Conservation (phyloP, 192 early-diverging fungal genomes). For the Podila minutissima region DNA sequence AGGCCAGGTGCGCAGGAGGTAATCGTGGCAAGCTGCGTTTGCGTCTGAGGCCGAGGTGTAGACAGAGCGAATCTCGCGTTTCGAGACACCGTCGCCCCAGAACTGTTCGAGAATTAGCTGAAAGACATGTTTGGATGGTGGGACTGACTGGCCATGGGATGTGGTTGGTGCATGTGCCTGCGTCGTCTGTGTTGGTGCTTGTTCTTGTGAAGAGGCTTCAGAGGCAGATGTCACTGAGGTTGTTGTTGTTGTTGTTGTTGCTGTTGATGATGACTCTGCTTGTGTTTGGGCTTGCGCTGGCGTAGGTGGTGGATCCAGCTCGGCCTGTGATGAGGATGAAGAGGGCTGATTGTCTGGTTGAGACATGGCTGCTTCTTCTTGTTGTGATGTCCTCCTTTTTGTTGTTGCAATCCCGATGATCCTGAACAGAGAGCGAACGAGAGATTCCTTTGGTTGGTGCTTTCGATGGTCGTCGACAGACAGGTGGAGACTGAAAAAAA, state of each 20-base stretch:
- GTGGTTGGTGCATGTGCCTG: background rate
- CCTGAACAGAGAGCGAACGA: too few species aligned
- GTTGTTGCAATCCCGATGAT: too few species aligned
- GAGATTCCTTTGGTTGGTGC: too few species aligned
- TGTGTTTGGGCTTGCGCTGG: background rate
- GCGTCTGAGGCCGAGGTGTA: constrained; percentile 38
- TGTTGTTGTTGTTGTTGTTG: too few species aligned
- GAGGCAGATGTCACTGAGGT: background rate
- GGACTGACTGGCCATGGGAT: constrained; percentile 6
- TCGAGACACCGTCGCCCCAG: constrained; percentile 51
- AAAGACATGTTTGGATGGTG: constrained; percentile 41
- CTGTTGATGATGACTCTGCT: too few species aligned
- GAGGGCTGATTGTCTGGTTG: too few species aligned
- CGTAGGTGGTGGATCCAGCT: too few species aligned
- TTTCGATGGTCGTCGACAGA: too few species aligned
- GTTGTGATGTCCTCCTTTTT: too few species aligned
- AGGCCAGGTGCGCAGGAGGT: constrained; percentile 45
- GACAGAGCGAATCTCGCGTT: constrained; percentile 51
- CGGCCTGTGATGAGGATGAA: too few species aligned
- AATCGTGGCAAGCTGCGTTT: constrained; percentile 41
- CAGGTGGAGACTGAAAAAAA: too few species aligned
- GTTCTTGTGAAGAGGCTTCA: background rate
- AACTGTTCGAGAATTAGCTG: constrained; percentile 51
- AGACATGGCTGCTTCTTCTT: too few species aligned
- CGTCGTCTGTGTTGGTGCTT: background rate